Evolutionary conservation across 352 stramenopile species (phyloP), one percentile per base, ranked within the genome.

Genomic region (Aphanomyces stellatus): DNA sequence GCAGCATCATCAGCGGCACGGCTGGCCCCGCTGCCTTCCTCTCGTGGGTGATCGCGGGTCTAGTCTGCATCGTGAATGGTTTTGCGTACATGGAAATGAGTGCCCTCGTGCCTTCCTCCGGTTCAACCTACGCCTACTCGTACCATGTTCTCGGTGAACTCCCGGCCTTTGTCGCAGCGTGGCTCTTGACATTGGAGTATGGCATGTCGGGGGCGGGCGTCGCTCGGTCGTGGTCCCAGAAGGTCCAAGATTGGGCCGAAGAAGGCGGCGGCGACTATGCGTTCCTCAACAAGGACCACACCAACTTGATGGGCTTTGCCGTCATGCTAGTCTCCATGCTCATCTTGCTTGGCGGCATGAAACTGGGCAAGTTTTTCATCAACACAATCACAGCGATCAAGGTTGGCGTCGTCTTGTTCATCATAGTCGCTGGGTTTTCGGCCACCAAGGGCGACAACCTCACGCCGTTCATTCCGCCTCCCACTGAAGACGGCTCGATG

Each of bases 61-160:
- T 93, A 3, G 84, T 92, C 28, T 91, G 86, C 22, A 88, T 80
- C 51, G 71, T 90, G 46, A 93, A 85, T 35, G 88, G 88, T 4
- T 76, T 96, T 33, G 90, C 88, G 51, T 97, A 96, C 74, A 95
- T 96, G 68, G 91, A 98, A 71, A 74, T 96, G 25, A 87, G 84
- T 30, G 87, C 79, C 3, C 74, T 87, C 34, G 86, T 98, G 31
- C 91, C 92, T n/a, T 95, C 85, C 2, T 91, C 87, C 6, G 93
- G 93, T 6, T 88, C 72, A 48, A 96, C 87, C 3, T 98, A 98
- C 77, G 84, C 88, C 8, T 98, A 97, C 76, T 74, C 88, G 28
- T 98, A 96, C 76, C 81, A 97, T 62, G 79, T 85, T 3, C 78
- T 98, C 24, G 93, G 93, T 33, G 94, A 98, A 69, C 76, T 98